Base-by-base conservation (phyloP, 2,329 filamentous ascomycete genomes). In the Microdochium bolleyi region DNA sequence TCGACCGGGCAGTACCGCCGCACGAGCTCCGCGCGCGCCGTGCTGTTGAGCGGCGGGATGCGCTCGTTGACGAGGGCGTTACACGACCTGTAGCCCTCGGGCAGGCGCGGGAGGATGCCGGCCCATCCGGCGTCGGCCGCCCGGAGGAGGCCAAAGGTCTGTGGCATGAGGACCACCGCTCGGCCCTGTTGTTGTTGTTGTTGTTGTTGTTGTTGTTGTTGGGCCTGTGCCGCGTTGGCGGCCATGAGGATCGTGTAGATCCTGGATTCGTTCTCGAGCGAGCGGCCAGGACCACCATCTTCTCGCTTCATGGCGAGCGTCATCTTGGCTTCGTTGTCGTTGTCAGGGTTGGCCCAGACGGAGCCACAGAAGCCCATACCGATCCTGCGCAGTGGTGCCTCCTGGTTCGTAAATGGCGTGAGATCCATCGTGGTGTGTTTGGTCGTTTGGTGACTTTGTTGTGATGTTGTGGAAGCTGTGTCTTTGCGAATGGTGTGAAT, bases 61-160 rank as follows among this genome's bases (percentile, higher is more conserved):
- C 63, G 61, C 46, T 68, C 62, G 14, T 58, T 62, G n/a, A 67
- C 44, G 8, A 68, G 52, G 7, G 61, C 61, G 19, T 65, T 62
- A 50, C 62, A 64, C 1, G 58, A 9, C 1, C 52, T 56, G 24
- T 57, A 64, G 0, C 50, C 53, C 0, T 49, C 16, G 1, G 62
- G 60, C 2, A 67, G 53, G 1, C 54, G 55, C 16, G 8, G 55
- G 49, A 3, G 65, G 50, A 25, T 46, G 34, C 16, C 16, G 34
- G 34, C 38, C 14, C 41, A 49, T 34, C 22, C 24, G 2, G 48
- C 49, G 24, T 50, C 34, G 25, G 46, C 13, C 22, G 22, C 24
- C 16, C 22, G 5, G 13, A 54, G 25, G 38, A 49, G 54, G 48
- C 30, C 49, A 22, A 50, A 11, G 64, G 56, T 8, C n/a, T 9